These are phyloP conservation scores for Trichoderma gracile DNA, from an alignment of 2,329 filamentous ascomycete species.

Conservation along the genomic window DNA sequence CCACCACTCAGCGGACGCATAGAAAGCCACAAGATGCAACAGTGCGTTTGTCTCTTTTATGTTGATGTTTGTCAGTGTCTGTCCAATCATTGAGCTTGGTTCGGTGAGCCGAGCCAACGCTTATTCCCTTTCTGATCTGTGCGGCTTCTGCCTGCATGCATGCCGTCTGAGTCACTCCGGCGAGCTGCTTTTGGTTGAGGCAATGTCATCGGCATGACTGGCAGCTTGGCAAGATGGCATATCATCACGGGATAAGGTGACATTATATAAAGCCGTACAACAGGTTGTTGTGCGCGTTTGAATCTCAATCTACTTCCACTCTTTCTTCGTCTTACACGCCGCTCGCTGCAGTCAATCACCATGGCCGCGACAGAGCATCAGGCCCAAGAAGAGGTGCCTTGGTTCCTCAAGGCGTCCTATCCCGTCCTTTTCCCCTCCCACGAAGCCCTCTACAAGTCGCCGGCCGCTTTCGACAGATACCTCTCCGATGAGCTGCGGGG, in stretches of 20 bases:
- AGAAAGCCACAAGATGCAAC: no score
- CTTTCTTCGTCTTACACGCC: neutral
- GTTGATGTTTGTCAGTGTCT: neutral
- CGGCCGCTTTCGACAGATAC: conserved; percentile 40
- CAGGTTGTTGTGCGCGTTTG: neutral
- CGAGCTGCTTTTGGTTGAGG: neutral
- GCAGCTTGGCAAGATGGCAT: neutral
- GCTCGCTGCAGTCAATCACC: neutral
- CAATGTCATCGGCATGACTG: neutral
- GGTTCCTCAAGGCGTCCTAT: conserved; percentile 43
- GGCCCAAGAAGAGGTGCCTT: conserved; percentile 30
- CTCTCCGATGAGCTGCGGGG: conserved; percentile 34
- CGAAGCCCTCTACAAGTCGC: conserved; percentile 38
- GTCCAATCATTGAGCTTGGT: neutral
- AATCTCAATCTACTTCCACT: neutral
- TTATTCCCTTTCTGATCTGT: neutral
- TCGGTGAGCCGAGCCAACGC: neutral
- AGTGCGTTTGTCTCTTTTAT: no score
- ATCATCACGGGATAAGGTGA: neutral
- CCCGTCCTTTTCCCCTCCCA: conserved; percentile 44
- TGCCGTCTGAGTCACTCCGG: conserved; percentile 16
- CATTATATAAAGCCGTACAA: neutral
- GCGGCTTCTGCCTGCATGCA: conserved; percentile 8
- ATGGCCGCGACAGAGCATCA: conserved; percentile 7
- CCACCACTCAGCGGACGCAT: neutral